Conservation (phyloP, 2,329 filamentous ascomycete species). For the Cladobotryum mycophilum region DNA sequence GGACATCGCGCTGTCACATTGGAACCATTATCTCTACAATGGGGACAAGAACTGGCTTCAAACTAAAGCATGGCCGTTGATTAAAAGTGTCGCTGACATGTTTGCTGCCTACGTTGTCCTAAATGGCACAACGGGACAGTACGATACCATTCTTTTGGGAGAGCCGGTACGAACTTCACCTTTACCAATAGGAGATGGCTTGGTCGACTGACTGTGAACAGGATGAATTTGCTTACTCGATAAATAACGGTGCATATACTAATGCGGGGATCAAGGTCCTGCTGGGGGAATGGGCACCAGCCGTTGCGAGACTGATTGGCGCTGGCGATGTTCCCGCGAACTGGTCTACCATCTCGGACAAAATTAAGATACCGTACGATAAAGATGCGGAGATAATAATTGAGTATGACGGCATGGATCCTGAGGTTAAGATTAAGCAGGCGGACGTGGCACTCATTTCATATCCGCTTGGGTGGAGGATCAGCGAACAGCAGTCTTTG, state of each 20-base stretch:
- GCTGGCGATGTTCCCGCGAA: not conserved
- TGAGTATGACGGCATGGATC: not conserved
- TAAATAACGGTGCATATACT: not conserved
- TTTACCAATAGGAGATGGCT: not conserved
- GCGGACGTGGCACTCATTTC: not conserved
- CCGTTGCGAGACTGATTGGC: not conserved
- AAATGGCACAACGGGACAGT: not conserved
- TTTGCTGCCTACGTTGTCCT: not conserved
- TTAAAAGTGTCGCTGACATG: not conserved
- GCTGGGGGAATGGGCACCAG: not conserved
- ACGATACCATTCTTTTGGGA: not conserved
- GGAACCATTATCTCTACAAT: not conserved
- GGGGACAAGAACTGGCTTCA: not conserved
- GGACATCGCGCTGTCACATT: not conserved
- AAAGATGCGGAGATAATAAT: not conserved
- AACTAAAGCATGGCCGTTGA: not conserved
- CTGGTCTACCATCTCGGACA: not conserved
- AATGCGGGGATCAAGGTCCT: not conserved
- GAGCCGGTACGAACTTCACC: not conserved
- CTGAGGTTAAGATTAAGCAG: not conserved
- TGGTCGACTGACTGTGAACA: not conserved
- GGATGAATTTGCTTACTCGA: conserved; percentile 1
- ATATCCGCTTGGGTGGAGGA: not conserved
- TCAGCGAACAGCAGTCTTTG: not conserved
- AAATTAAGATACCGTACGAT: not conserved